Base-by-base conservation (phyloP, 2,329 filamentous ascomycete species). In the Cadophora gregata region DNA sequence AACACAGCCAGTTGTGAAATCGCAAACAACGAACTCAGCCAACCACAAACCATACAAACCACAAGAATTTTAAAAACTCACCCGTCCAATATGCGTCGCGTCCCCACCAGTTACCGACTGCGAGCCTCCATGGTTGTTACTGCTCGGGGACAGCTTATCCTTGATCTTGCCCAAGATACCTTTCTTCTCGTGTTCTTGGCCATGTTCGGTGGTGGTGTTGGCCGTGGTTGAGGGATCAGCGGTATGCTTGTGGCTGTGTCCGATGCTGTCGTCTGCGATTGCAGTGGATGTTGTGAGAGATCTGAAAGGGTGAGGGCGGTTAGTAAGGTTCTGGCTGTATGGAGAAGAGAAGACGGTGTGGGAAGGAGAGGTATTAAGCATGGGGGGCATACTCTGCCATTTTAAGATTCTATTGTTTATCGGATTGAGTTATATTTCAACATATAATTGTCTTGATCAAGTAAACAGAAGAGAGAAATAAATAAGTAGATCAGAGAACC, bases 141-240 rank as follows among this genome's bases (percentile, higher is more conserved):
- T 33, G 10, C 38, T 50, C 25, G 55, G 53, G 42, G 36, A 48
- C 8, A 64, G 9, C 42, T 64, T 64, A 9, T 64, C 62, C 55
- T 64, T 64, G 38, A 64, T 51, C 62, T 64, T 64, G 9, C 47
- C 53, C 14, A 64, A 3, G 25, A 64, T 36, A 10, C 62, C 62
- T 38, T 59, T 31, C 51, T 64, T 64, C 45, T 64, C 45, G 4
- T 51, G 51, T 10, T 48, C 42, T 21, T 62, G 29, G 25, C 38
- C 47, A 27, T 58, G 31, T 14, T 38, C 31, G 2, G 55, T 58
- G 8, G 55, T 42, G 33, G 31, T 42, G 4, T 21, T 42, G 16
- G 55, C 33, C 3, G n/a, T 25, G 14, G 33, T 21, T 24, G 53
- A 36, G 31, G 36, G 14, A 16, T 53, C 24, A 8, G 25, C 19